A percentile compares a stretch with the other conserved stretches of the same genome.
Evolutionary conservation across 179 eudicot species (phyloP).

Genomic region (Corrigiola litoralis): DNA sequence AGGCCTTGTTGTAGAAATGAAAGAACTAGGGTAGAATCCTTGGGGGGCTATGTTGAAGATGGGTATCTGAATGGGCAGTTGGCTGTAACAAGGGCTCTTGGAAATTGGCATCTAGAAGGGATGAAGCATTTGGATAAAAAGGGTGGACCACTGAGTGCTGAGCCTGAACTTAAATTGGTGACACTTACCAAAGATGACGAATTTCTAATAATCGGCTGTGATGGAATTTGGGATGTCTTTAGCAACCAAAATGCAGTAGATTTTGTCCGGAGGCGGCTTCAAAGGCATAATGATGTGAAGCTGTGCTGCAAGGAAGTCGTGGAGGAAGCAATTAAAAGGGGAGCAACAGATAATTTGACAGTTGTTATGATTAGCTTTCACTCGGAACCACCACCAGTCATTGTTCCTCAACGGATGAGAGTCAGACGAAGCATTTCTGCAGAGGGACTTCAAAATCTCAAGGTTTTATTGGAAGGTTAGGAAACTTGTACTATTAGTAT

Average conservation of each 20-base stretch:
- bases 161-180: slow-evolving; percentile 74
- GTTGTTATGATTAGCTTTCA: slow-evolving; percentile 90
- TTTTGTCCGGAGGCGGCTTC: slow-evolving; percentile 74
- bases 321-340: slow-evolving; percentile 76
- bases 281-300: slow-evolving; percentile 71
- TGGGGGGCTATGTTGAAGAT: slow-evolving; percentile 76
- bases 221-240: slow-evolving; percentile 95
- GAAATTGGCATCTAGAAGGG: slow-evolving; percentile 90
- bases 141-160: slow-evolving; percentile 79
- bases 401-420: slow-evolving; percentile 45
- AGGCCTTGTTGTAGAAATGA: slow-evolving; percentile 67
- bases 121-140: slow-evolving; percentile 47
- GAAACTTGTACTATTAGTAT: background rate
- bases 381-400: slow-evolving; percentile 58
- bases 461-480: slow-evolving; percentile 44
- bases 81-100: slow-evolving; percentile 84
- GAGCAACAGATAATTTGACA: slow-evolving; percentile 71
- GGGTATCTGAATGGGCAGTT: slow-evolving; percentile 89
- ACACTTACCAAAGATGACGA: slow-evolving; percentile 84
- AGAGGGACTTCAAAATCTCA: slow-evolving; percentile 71
- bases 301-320: slow-evolving; percentile 75
- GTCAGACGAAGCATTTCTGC: slow-evolving; percentile 80
- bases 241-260: slow-evolving; percentile 95
- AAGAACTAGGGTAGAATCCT: slow-evolving; percentile 59
- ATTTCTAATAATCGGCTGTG: slow-evolving; percentile 83